Evolutionary conservation across 306 rosid species (phyloP).

Genomic region (Vicia faba): DNA sequence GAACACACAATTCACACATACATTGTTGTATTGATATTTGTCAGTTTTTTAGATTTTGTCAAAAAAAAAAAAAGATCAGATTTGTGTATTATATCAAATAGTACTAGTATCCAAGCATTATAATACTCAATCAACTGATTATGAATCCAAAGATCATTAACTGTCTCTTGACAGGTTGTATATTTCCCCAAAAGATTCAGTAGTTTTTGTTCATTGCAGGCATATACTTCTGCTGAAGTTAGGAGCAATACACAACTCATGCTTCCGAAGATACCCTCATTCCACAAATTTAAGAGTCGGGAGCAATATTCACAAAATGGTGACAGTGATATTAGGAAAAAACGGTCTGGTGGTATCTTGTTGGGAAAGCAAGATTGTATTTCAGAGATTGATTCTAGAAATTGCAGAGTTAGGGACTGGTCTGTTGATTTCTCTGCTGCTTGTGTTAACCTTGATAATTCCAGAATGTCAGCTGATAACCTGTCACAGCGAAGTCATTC

Average conservation of each 20-base stretch:
- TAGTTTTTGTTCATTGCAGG: constrained; percentile 56
- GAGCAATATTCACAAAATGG: constrained; percentile 75
- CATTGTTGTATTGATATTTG: background rate
- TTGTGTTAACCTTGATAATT: constrained; percentile 77
- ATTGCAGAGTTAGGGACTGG: constrained; percentile 96
- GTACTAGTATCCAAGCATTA: background rate
- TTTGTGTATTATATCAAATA: background rate
- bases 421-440: constrained; percentile 93
- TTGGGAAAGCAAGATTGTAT: constrained; percentile 88
- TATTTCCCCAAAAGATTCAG: constrained; percentile 23
- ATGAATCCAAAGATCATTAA: background rate
- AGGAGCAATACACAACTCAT: constrained; percentile 64
- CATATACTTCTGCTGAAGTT: constrained; percentile 92
- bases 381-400: constrained; percentile 96
- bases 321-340: constrained; percentile 72
- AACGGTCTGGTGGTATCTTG: constrained; percentile 77
- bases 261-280: constrained; percentile 98
- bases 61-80: background rate
- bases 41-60: background rate
- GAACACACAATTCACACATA: no score
- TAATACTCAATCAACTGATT: background rate
- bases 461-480: constrained; percentile 76
- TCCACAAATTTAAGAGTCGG: constrained; percentile 88
- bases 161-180: background rate
- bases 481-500: constrained; percentile 92